Base-by-base conservation (phyloP, 257 asterid species). In the Jasminum sambac region DNA sequence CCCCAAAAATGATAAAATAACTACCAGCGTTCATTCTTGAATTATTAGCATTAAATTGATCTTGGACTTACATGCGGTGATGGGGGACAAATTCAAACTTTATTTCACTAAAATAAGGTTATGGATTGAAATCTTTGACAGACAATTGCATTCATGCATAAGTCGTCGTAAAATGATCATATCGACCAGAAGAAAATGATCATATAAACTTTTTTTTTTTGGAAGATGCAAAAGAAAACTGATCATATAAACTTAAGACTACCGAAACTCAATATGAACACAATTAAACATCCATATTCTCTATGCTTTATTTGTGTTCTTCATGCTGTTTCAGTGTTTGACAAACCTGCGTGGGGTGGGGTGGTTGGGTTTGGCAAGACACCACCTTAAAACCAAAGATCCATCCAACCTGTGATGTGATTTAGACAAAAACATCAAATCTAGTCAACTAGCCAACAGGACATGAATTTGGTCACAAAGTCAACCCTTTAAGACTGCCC, bases 401-500 rank as follows among this genome's bases (percentile, higher is more conserved):
- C 66, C 72, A 63, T 71, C 70, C 81, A 71, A 69, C 74, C 83
- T 77, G 85, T 48, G 12, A 50, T 72, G 61, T 41, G 12, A 30
- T 30, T 30, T 46, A 42, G 50, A 57, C 67, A 62, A 58, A 46
- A 39, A 37, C 19, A 55, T 62, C 62, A 58, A 69, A 60, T 70
- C 26, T 64, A 70, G 21, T 70, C 86, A 81, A 81, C 86, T 62
- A 74, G 83, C 78, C 84, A 57, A 66, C 74, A 64, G 55, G 19
- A 23, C 25, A 34, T 63, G n/a, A 44, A 78, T 67, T 41, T 42
- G 24, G 72, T 71, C 72, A 40, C 58, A 39, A 84, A 75, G 95
- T 86, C 95, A 86, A 88, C 85, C 67, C 44, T 72, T 39, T 77
- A 46, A 46, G 76, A 69, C 75, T 58, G 72, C 58, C 71, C 44